Conservation (phyloP, 1,284 basidiomycete species). For the Cryptococcus maquisensis region DNA sequence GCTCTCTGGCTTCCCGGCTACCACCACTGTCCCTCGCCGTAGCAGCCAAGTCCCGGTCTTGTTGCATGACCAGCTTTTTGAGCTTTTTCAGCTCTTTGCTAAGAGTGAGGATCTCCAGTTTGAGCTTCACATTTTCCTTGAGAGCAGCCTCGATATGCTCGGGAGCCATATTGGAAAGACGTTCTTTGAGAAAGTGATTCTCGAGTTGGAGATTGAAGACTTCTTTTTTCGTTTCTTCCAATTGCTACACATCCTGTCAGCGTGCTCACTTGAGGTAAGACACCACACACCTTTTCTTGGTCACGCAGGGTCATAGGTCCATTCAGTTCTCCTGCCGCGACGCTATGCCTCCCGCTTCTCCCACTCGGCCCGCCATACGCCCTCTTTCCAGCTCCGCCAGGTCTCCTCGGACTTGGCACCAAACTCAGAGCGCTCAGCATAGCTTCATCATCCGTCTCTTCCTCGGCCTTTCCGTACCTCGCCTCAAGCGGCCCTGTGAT, state of each 20-base stretch:
- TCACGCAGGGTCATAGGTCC: conserved; percentile 70
- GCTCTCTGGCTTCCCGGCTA: conserved; percentile 20
- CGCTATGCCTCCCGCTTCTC: conserved; percentile 44
- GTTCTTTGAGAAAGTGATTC: conserved; percentile 88
- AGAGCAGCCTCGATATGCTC: conserved; percentile 86
- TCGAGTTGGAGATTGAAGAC: conserved; percentile 92
- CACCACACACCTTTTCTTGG: conserved; percentile 78
- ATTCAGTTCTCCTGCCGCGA: conserved; percentile 30
- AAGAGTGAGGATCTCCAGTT: conserved; percentile 84
- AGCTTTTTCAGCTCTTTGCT: conserved; percentile 90
- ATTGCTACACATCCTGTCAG: conserved; percentile 58
- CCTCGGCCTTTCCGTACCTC: conserved; percentile 16
- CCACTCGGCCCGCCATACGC: conserved; percentile 29
- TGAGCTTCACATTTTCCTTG: conserved; percentile 90
- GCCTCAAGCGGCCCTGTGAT: conserved; percentile 17
- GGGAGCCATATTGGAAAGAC: conserved; percentile 73
- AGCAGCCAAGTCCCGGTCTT: conserved; percentile 57
- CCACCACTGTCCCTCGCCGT: conserved; percentile 42
- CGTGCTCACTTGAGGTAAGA: neutral
- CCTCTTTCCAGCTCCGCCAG: conserved; percentile 4
- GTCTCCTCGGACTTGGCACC: conserved; percentile 21
- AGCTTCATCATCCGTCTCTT: conserved; percentile 24
- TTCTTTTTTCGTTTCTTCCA: conserved; percentile 89
- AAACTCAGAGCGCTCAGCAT: conserved; percentile 24
- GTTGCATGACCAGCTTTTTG: conserved; percentile 79